Evolutionary conservation across 805 yeast species (phyloP), one percentile per base, ranked within the genome.

Genomic region (Ogataea dorogensis): DNA sequence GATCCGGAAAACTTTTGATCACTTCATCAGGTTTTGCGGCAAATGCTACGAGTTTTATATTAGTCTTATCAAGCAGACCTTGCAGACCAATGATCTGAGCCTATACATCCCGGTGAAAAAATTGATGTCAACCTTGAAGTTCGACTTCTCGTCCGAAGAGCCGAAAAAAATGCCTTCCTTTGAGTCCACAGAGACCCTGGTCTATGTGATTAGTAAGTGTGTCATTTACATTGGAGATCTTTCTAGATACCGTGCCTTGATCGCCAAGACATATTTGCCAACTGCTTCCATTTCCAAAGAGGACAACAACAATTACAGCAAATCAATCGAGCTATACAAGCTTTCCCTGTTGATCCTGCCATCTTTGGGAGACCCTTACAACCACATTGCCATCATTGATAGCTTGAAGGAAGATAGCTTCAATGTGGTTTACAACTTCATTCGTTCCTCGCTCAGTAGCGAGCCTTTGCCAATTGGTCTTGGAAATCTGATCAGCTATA

Each of bases 281-380:
- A 51, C 51, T 11, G 62, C 47, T 22, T 43, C 56, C 14, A 42
- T 51, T 24, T 57, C 68, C 17, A 46, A 71, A 58, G 44, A 60
- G 42, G 54, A 63, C 20, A 56, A 67, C 13, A 64, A 70, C 36
- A 67, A 63, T 40, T 71, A 67, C 41, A 56, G 64, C 36, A 68
- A 68, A 47, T 63, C 77, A 2, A 45, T 66, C n/a, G 65, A 65
- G 29, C 62, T 66, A 36, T 77, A 79, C 48, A 67, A 72, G 31
- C 56, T 67, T 28, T 78, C 86, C 13, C 70, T 77, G 20, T 51
- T 74, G 17, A 58, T 82, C 13, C 56, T 81, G 17, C 89, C 91
- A 1, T 75, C 86, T 0, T 65, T 79, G 38, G 84, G 84, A 35
- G 88, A 81, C 49, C 81, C 77, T 18, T 74, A 74, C 47, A 76